phyloP scores from a whole-genome alignment of 106 monocot species.

The Platanthera zijinensis region DNA sequence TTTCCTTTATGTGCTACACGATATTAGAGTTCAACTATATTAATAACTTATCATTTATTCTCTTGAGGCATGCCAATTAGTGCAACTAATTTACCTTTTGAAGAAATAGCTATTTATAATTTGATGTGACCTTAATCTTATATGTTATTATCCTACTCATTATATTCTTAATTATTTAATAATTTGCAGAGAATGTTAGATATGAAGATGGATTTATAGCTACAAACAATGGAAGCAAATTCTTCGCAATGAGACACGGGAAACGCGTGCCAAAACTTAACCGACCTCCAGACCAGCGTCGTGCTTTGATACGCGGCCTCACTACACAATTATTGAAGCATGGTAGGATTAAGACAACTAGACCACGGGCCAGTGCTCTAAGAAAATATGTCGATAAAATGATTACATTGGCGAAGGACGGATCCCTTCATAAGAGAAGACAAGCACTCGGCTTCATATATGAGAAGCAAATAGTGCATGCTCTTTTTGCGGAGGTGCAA shows the following conservation, averaged over 20 bases:
- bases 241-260: constrained; percentile 95
- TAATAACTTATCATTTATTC: not conserved
- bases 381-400: constrained; percentile 93
- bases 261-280: constrained; percentile 84
- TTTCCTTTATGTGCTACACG: too few species aligned
- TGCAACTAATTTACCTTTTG: not conserved
- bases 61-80: not conserved
- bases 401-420: constrained; percentile 94
- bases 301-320: constrained; percentile 76
- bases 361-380: constrained; percentile 77
- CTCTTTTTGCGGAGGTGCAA: constrained; percentile 85
- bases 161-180: not conserved
- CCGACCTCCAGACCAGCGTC: constrained; percentile 89
- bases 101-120: not conserved
- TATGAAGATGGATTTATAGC: constrained; percentile 35
- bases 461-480: constrained; percentile 97
- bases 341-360: constrained; percentile 94
- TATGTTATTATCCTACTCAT: not conserved
- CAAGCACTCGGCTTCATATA: constrained; percentile 91
- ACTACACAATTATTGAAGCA: constrained; percentile 86
- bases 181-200: constrained; percentile 27
- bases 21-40: too few species aligned
- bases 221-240: constrained; percentile 54
- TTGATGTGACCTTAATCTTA: not conserved
- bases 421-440: constrained; percentile 96